Base-by-base conservation (phyloP, 179 eudicot species). In the Pouteria campechiana region DNA sequence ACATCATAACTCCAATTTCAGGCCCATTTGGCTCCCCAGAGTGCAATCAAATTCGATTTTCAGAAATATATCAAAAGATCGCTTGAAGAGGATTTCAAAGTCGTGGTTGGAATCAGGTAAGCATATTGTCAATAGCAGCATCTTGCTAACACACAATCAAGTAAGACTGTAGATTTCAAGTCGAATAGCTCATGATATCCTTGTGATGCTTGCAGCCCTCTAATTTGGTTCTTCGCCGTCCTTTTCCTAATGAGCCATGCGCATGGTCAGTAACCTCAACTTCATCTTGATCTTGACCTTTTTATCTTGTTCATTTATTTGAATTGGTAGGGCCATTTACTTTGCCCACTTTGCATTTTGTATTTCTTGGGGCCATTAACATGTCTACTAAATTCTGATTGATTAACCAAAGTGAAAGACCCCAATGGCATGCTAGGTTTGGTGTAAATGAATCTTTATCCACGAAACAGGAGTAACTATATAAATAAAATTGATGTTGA, bases 21-120 rank as follows among this genome's bases (percentile, higher is more conserved):
- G 78, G 81, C 81, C 36, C 81, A 75, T 44, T 57, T 75, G 54
- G 55, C 77, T 44, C 74, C 78, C 5, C 57, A 55, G 10, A 64
- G 66, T 12, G 64, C 53, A 8, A 17, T 29, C 1, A 57, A 54
- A 7, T 75, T 71, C 37, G 72, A 75, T 50, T 75, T 75, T 44
- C 76, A 42, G 7, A 60, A 60, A 40, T 75, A 75, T 31, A 71
- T 75, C 25, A 67, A 52, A 3, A 57, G 82, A 37, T 60, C 82
- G 17, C 67, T 75, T 3, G 78, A 75, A 30, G 69, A 67, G 25
- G 82, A 75, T 37, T 67, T 68, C 64, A 67, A 64, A 46, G 75
- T 72, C 6, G 69, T 75, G 4, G 78, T 75, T 1, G 78, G 78
- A 6, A 75, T 75, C 32, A 70, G 68, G 77, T 74, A 15, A 23